Evolutionary conservation across 306 rosid genomes (phyloP).

Genomic region (Urtica urens): DNA sequence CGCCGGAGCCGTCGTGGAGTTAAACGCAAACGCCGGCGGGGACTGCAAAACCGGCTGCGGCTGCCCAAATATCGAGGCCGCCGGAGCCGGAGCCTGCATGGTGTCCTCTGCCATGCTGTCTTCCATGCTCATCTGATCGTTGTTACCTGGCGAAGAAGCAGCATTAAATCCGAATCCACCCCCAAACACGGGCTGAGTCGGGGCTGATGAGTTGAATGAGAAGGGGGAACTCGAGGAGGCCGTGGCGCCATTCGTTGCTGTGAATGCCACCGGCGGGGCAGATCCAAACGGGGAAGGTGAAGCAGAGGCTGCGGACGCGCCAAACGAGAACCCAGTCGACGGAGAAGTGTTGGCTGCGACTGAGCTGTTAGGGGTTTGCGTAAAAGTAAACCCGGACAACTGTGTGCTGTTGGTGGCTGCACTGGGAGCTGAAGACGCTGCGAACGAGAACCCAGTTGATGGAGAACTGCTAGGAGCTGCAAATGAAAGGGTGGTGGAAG

Average conservation of each 20-base stretch:
- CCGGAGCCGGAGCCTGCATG: conserved; percentile 30
- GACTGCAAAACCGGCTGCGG: conserved; percentile 29
- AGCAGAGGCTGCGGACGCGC: conserved; percentile 21
- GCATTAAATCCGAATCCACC: neutral
- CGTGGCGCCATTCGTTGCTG: conserved; percentile 30
- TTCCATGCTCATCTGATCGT: conserved; percentile 66
- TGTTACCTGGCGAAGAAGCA: conserved; percentile 32
- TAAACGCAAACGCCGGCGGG: conserved; percentile 49
- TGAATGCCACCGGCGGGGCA: conserved; percentile 32
- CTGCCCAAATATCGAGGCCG: conserved; percentile 39
- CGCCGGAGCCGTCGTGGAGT: conserved; percentile 39
- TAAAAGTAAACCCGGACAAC: conserved; percentile 3
- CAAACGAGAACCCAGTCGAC: conserved; percentile 18
- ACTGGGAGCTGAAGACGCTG: conserved; percentile 1
- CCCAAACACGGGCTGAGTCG: conserved; percentile 53
- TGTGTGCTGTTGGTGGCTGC: conserved; percentile 5
- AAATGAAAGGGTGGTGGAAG: conserved; percentile 12
- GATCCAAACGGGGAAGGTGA: neutral
- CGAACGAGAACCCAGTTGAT: conserved; percentile 1
- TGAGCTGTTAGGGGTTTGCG: neutral
- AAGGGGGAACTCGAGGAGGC: conserved; percentile 39
- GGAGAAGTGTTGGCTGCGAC: neutral
- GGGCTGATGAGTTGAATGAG: conserved; percentile 42
- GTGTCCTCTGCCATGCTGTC: conserved; percentile 95
- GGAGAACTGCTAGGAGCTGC: conserved; percentile 3